Evolutionary conservation across 768 basidiomycete species (phyloP).

Genomic region (Chiua virens): DNA sequence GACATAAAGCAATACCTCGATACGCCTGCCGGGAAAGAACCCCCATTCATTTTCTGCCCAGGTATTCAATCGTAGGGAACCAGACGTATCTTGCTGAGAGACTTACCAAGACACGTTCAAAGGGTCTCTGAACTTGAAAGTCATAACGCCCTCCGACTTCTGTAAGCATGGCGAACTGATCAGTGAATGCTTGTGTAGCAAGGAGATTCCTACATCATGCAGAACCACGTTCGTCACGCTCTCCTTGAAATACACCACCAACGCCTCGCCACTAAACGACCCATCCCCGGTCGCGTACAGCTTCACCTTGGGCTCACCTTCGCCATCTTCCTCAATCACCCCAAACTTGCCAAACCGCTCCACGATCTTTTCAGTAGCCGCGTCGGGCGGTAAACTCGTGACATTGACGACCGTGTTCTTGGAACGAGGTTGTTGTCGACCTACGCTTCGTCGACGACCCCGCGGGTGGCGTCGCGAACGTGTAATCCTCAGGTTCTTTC

Average conservation of each 20-base stretch:
- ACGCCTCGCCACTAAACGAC: conserved; percentile 87
- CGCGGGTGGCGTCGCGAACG: conserved; percentile 49
- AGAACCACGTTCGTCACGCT: conserved; percentile 90
- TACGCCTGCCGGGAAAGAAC: conserved; percentile 80
- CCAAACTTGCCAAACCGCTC: conserved; percentile 91
- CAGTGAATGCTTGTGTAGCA: neutral
- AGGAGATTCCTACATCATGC: conserved; percentile 74
- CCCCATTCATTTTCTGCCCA: conserved; percentile 89
- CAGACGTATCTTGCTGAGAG: neutral
- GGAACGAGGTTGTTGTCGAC: conserved; percentile 52
- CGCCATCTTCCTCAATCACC: conserved; percentile 88
- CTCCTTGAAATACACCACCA: conserved; percentile 97
- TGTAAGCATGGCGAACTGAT: conserved; percentile 34
- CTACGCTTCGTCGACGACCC: conserved; percentile 63
- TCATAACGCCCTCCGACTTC: conserved; percentile 92
- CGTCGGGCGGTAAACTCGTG: conserved; percentile 74
- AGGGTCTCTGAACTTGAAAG: conserved; percentile 91
- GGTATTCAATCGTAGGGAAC: neutral
- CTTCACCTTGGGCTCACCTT: conserved; percentile 91
- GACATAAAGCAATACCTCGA: conserved; percentile 82
- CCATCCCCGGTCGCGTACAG: conserved; percentile 90
- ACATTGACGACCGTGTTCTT: conserved; percentile 95
- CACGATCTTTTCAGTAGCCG: conserved; percentile 70
- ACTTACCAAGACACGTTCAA: conserved; percentile 80
- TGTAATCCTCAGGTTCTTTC: conserved; percentile 74